Evolutionary conservation across 441 rosid species (phyloP), one percentile per base, ranked within the genome.

Genomic region (Populus trichocarpa): DNA sequence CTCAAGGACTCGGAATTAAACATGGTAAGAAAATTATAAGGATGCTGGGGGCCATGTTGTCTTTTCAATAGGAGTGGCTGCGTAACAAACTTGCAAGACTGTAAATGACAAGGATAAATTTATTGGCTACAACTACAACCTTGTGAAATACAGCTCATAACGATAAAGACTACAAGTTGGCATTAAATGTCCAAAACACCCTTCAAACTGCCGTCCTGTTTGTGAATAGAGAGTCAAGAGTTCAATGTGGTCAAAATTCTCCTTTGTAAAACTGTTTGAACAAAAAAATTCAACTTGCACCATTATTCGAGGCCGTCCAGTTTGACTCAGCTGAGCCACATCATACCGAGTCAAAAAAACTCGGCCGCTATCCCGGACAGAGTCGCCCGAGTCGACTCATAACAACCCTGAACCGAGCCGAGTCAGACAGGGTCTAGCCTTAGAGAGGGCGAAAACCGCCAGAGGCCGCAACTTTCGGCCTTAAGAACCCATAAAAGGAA

Each of bases 71-170:
- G 36, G 70, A 26, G 70, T 22, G 59, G 30, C 69, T 3, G 36
- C 75, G 33, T 64, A 32, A 20, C 71, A 65, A 14, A 2, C 46
- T 38, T 50, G 1, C 6, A 9, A 35, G 6, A 8, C 40, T 20
- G 0, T 7, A 57, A 2, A 7, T 20, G 13, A 57, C 26, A 25
- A 67, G 72, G 46, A 79, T 71, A 79, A 81, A 40, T 82, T 85
- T 83, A 83, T 72, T 83, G 85, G 75, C 16, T 71, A 81, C 86
- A 84, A 75, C 88, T 80, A 82, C 50, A 77, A 59, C 38, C 89
- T 71, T 72, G 88, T 85, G 88, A 85, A 77, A 32, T 66, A 89
- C 96, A 90, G 91, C 93, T 89, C 89, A 87, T 66, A 30, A 38
- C 66, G 64, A 61, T 69, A 14, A 79, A 50, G 66, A 69, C 66